A percentile compares a stretch with the other conserved stretches of the same genome.
These are phyloP conservation scores for Aspergillus funiculosus DNA, from an alignment of 495 filamentous ascomycete genomes.

Conservation along the genomic window DNA sequence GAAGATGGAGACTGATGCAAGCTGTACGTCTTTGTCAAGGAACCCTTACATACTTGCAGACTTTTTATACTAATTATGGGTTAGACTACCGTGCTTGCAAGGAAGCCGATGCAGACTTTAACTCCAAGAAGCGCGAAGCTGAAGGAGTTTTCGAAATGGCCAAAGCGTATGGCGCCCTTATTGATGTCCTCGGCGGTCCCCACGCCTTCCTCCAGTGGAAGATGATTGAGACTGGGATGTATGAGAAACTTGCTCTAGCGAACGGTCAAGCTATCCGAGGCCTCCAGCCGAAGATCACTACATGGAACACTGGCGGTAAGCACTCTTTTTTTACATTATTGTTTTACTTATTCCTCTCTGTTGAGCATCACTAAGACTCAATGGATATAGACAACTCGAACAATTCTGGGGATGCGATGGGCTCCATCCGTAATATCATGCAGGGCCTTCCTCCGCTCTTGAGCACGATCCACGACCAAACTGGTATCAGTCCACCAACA, in stretches of 20 bases:
- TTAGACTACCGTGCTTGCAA: constrained; percentile 38
- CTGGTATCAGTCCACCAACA: constrained; percentile 65
- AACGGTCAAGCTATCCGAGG: constrained; percentile 64
- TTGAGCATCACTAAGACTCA: constrained; percentile 16
- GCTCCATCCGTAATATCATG: constrained; percentile 56
- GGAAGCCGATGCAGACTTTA: constrained; percentile 58
- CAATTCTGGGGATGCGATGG: constrained; percentile 37
- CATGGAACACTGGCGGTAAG: constrained; percentile 69
- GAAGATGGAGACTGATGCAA: constrained; percentile 52
- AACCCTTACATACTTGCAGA: no score
- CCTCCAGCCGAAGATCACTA: constrained; percentile 78
- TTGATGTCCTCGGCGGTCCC: constrained; percentile 67
- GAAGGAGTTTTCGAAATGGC: constrained; percentile 70
- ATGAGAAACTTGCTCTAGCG: constrained; percentile 35
- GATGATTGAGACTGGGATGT: constrained; percentile 42
- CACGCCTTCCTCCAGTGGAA: constrained; percentile 68
- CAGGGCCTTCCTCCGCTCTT: constrained; percentile 74
- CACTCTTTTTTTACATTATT: no score
- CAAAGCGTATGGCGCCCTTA: constrained; percentile 63
- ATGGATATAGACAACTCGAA: constrained; percentile 29
- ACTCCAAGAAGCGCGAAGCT: constrained; percentile 62
- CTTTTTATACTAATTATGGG: constrained; percentile 4
- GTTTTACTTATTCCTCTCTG: constrained; percentile 13
- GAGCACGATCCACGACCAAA: constrained; percentile 78
- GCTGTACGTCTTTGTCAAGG: constrained; percentile 22